Evolutionary conservation across 768 basidiomycete species (phyloP).

Genomic region (Holtermanniella nyarrowii): DNA sequence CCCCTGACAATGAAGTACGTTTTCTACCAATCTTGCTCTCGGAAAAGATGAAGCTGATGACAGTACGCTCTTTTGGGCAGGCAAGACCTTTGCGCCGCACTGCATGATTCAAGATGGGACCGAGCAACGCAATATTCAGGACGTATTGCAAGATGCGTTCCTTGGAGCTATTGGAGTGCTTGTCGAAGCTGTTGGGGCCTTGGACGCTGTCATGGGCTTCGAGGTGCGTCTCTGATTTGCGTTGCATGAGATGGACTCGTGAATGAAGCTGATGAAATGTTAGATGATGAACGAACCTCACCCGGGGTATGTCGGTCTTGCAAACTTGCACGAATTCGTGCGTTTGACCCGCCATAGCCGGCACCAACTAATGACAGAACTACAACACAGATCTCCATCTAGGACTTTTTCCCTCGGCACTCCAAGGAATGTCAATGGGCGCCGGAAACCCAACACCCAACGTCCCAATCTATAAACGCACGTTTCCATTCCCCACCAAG

Average conservation of each 20-base stretch:
- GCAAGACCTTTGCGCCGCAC: constrained; percentile 73
- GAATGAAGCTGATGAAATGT: background rate
- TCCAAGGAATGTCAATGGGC: constrained; percentile 86
- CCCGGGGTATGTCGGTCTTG: constrained; percentile 74
- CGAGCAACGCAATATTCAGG: constrained; percentile 57
- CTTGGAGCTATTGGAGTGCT: constrained; percentile 64
- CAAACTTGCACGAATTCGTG: constrained; percentile 63
- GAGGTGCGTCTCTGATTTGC: constrained; percentile 51
- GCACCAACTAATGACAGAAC: constrained; percentile 44
- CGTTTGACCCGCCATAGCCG: too few relatives aligned
- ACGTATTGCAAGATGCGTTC: constrained; percentile 72
- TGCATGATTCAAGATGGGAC: constrained; percentile 46
- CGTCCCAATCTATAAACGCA: constrained; percentile 70
- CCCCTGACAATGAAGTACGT: constrained; percentile 71
- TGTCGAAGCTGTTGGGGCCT: constrained; percentile 56
- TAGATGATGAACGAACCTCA: constrained; percentile 94
- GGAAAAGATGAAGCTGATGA: background rate
- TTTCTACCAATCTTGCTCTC: background rate
- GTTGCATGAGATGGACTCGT: background rate
- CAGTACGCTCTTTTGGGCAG: constrained; percentile 89
- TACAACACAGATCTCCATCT: constrained; percentile 93
- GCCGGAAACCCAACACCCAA: constrained; percentile 64
- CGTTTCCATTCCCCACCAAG: constrained; percentile 79
- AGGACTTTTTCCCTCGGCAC: constrained; percentile 57
- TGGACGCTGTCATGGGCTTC: constrained; percentile 76